phyloP scores from a whole-genome alignment of 306 rosid species.

The Geum urbanum region DNA sequence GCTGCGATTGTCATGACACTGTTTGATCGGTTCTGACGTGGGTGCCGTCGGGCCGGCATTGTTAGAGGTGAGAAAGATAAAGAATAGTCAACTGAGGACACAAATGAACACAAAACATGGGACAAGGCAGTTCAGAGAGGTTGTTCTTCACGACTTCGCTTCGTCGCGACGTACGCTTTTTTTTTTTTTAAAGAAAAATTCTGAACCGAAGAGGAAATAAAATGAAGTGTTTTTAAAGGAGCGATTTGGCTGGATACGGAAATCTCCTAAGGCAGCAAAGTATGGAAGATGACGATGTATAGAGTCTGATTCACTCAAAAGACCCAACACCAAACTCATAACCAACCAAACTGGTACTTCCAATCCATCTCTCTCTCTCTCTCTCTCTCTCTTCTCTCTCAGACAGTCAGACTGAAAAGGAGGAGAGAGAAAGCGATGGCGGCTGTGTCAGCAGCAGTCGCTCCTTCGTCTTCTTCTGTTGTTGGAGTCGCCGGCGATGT shows the following conservation, averaged over 20 bases:
- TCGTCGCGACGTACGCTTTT: not conserved
- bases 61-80: too few species aligned
- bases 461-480: slow-evolving; percentile 19
- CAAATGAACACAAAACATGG: not conserved
- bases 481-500: slow-evolving; percentile 32
- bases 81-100: not conserved
- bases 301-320: slow-evolving; percentile 12
- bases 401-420: not conserved
- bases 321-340: not conserved
- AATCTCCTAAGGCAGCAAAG: not conserved
- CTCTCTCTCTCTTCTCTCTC: not conserved
- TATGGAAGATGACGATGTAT: not conserved
- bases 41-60: too few species aligned
- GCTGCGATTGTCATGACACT: too few species aligned
- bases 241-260: not conserved
- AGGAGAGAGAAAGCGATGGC: slow-evolving; percentile 16
- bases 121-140: not conserved
- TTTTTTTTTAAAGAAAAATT: not conserved
- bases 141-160: not conserved
- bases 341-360: not conserved
- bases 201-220: not conserved
- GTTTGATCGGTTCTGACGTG: too few species aligned
- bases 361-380: not conserved
- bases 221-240: not conserved
- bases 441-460: slow-evolving; percentile 27